Base-by-base conservation (phyloP, 768 basidiomycete genomes). In the Gelatoporia subvermispora region DNA sequence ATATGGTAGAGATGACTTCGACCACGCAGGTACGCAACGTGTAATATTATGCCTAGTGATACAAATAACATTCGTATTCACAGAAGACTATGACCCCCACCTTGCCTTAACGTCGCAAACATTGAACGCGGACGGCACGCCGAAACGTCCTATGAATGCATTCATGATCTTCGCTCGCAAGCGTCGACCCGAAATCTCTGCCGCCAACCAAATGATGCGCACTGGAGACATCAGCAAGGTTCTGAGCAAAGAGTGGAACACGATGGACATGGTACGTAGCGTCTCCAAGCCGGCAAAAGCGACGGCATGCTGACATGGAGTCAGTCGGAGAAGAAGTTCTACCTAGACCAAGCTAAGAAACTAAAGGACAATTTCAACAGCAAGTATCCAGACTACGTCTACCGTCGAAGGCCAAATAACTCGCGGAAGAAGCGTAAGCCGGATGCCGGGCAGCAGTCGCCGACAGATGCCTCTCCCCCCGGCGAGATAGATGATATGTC, bases 111-210 rank as follows among this genome's bases (percentile, higher is more conserved):
- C 82, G 17, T 79, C 79, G 3, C 89, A 92, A 66, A 82, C 86
- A 13, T 76, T 92, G 49, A 93, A 93, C 63, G 75, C 86, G 1
- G 89, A 93, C 57, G 89, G 89, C 22, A 91, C 88, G 41, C 89
- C 89, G 21, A 91, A 91, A 63, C 82, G 89, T 11, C 89, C 89
- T 28, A 92, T 93, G 89, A 93, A 93, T 65, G 89, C 89, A 18
- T 93, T 93, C 72, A 92, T 93, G 89, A 92, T 93, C 51, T 93
- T 91, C 59, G 89, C 90, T 52, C 79, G 89, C 20, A 77, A 84
- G 45, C 76, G 89, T 49, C 72, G 89, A 37, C 89, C 89, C 16
- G 86, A 93, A 65, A 87, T 93, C 28, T 82, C 86, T 8, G 81
- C 86, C n/a, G 85, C 86, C 54, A 87, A 93, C 63, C 88, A 90